These are phyloP conservation scores for Pulchroboletus neoregius DNA, from an alignment of 1,284 basidiomycete species.

Conservation along the genomic window DNA sequence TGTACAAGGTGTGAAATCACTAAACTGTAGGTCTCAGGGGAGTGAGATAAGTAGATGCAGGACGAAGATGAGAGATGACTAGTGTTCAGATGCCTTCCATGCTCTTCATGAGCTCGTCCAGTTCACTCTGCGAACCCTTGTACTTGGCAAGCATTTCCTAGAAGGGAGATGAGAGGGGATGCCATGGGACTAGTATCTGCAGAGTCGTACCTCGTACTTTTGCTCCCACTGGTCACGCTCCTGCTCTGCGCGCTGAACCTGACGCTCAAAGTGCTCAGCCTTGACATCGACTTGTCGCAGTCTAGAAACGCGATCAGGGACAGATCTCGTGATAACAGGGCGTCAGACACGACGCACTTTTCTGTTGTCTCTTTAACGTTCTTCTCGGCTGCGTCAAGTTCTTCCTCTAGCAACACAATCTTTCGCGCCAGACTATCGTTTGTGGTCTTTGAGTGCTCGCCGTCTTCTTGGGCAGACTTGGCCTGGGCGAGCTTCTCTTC, in stretches of 20 bases:
- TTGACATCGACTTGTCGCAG: constrained; percentile 97
- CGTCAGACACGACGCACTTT: constrained; percentile 76
- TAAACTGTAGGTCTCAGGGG: too few species aligned
- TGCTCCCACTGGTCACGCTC: constrained; percentile 94
- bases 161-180: constrained; percentile 8
- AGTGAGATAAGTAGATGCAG: constrained; percentile 14
- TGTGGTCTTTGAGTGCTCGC: constrained; percentile 70
- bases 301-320: constrained; percentile 43
- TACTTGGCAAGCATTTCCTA: constrained; percentile 79
- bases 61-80: constrained; percentile 2
- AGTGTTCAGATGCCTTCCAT: constrained; percentile 76
- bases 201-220: constrained; percentile 81
- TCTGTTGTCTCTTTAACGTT: constrained; percentile 96
- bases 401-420: constrained; percentile 90
- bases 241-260: constrained; percentile 82
- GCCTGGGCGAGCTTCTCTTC: constrained; percentile 72
- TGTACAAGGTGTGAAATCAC: constrained; percentile 26
- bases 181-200: constrained; percentile 1
- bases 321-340: constrained; percentile 13
- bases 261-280: constrained; percentile 97
- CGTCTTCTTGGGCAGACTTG: constrained; percentile 71
- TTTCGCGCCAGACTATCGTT: constrained; percentile 82
- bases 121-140: constrained; percentile 73
- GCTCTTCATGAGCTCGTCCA: constrained; percentile 81
- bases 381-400: constrained; percentile 95